These are phyloP conservation scores for Planoprotostelium fungivorum DNA, from an alignment of 78 protist genomes.

Conservation along the genomic window DNA sequence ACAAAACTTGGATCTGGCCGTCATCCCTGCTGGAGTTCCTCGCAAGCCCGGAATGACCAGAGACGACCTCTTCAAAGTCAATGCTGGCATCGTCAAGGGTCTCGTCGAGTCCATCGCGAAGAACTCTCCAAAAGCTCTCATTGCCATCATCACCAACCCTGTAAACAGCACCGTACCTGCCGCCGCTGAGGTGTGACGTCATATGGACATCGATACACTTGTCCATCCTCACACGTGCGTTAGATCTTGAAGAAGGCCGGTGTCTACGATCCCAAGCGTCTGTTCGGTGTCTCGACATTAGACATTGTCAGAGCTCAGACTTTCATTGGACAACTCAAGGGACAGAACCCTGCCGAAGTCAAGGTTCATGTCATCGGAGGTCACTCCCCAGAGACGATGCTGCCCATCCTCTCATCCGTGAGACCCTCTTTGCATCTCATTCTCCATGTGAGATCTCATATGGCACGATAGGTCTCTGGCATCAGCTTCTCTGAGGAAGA, in stretches of 20 bases:
- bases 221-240: too few relatives aligned
- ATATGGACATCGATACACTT: too few relatives aligned
- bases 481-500: constrained; percentile 53
- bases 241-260: constrained; percentile 32
- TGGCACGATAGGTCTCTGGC: constrained; percentile 3
- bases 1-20: constrained; percentile 60
- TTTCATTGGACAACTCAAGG: constrained; percentile 56
- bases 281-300: constrained; percentile 81
- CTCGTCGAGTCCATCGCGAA: constrained; percentile 72
- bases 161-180: constrained; percentile 86
- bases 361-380: constrained; percentile 84
- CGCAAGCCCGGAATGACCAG: constrained; percentile 89
- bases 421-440: background rate
- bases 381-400: constrained; percentile 81
- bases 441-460: too few relatives aligned
- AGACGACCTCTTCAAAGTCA: constrained; percentile 82
- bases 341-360: constrained; percentile 5
- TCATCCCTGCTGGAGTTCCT: constrained; percentile 91
- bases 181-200: constrained; percentile 46
- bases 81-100: constrained; percentile 64
- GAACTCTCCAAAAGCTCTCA: constrained; percentile 73
- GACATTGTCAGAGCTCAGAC: constrained; percentile 79
- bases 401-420: constrained; percentile 76
- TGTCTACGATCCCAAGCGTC: constrained; percentile 41
- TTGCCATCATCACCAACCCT: constrained; percentile 83